Conservation (phyloP, 257 asterid genomes). For the Solanum chiquidenum region DNA sequence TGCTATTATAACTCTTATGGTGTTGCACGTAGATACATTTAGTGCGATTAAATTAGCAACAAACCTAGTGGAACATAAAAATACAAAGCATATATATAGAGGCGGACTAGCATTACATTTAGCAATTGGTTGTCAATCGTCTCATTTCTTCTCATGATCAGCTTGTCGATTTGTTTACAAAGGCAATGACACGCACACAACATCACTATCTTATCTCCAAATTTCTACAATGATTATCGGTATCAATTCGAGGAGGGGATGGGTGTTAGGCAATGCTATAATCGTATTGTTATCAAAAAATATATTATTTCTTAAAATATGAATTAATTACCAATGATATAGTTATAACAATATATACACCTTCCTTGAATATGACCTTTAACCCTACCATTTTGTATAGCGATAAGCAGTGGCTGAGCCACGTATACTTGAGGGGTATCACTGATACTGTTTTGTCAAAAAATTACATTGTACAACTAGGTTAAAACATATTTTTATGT, state of each 20-base stretch:
- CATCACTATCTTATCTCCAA: neutral
- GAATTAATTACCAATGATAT: neutral
- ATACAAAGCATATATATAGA: neutral
- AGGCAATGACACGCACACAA: neutral
- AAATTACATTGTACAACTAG: neutral
- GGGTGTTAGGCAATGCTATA: neutral
- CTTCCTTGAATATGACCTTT: neutral
- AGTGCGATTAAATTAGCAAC: neutral
- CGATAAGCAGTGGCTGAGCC: neutral
- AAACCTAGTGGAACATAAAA: neutral
- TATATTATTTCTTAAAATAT: neutral
- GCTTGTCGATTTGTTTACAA: neutral
- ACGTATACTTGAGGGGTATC: neutral
- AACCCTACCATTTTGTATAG: neutral
- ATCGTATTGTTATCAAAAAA: neutral
- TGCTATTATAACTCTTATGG: neutral
- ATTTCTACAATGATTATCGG: neutral
- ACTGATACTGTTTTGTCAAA: neutral
- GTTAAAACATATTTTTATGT: too few relatives aligned
- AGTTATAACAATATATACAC: neutral
- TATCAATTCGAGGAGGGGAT: neutral
- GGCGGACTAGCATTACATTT: neutral
- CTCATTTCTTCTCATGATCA: neutral
- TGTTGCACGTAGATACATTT: neutral
- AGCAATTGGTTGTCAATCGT: neutral